phyloP scores from a whole-genome alignment of 2,329 filamentous ascomycete genomes.

The Phaeosphaeriaceae sp. region DNA sequence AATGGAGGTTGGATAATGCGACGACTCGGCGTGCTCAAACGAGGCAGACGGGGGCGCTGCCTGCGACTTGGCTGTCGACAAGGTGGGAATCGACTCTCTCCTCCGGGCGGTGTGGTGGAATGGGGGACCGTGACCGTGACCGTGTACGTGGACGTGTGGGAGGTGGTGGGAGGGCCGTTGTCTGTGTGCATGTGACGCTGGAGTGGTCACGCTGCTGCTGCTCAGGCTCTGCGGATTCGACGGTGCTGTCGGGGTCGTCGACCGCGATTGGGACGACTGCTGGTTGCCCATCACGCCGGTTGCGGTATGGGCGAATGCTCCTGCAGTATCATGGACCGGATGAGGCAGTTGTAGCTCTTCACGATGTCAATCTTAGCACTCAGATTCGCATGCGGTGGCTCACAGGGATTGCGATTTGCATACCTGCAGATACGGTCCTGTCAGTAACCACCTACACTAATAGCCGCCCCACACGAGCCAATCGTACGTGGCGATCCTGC shows the following conservation, averaged over 20 bases:
- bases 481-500: constrained; percentile 19
- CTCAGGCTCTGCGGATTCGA: constrained; percentile 33
- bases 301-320: constrained; percentile 2
- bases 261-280: constrained; percentile 26
- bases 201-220: constrained; percentile 21
- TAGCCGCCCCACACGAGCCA: constrained; percentile 22
- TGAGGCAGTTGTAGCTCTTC: neutral
- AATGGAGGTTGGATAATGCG: constrained; percentile 26
- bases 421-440: constrained; percentile 18
- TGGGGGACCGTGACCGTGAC: too few relatives aligned
- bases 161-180: constrained; percentile 38
- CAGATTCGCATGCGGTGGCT: constrained; percentile 20
- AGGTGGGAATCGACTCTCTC: constrained; percentile 50
- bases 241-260: constrained; percentile 28
- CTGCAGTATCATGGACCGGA: neutral
- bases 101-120: constrained; percentile 40
- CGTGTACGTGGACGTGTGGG: constrained; percentile 51
- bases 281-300: constrained; percentile 44
- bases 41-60: constrained; percentile 48
- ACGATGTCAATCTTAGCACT: constrained; percentile 17
- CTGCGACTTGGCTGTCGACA: constrained; percentile 45
- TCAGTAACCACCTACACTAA: neutral
- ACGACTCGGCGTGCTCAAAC: constrained; percentile 45
- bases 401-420: constrained; percentile 28
- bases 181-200: constrained; percentile 10